phyloP scores from a whole-genome alignment of 192 early-diverging fungal species.

The Rhizophagus clarus region DNA sequence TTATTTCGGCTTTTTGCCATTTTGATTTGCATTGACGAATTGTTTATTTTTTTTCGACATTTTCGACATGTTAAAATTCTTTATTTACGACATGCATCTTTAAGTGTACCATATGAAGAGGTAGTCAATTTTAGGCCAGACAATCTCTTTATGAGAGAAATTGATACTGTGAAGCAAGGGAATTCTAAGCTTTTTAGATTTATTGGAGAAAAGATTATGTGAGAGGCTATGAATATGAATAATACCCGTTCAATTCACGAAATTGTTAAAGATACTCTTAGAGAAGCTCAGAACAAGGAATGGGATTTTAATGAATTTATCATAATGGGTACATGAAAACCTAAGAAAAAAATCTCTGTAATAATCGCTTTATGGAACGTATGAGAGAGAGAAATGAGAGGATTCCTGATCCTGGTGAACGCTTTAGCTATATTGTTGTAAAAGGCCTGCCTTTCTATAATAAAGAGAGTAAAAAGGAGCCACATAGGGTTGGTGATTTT shows the following conservation, averaged over 20 bases:
- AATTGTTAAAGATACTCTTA: slow-evolving; percentile 20
- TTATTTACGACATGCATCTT: too few relatives aligned
- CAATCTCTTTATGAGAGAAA: slow-evolving; percentile 4
- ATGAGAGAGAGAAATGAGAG: background rate
- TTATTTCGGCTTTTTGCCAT: too few relatives aligned
- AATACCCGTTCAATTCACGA: background rate
- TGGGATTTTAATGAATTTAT: slow-evolving; percentile 8
- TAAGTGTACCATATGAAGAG: background rate
- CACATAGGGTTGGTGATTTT: background rate
- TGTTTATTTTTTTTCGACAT: too few relatives aligned
- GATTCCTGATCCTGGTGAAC: slow-evolving; percentile 18
- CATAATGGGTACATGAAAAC: background rate
- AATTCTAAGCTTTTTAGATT: slow-evolving; percentile 1
- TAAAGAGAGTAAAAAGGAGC: background rate
- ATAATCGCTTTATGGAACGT: background rate
- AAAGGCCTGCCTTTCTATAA: background rate
- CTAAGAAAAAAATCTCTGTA: background rate
- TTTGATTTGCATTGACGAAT: too few relatives aligned
- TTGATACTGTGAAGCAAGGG: slow-evolving; percentile 6
- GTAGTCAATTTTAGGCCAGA: background rate
- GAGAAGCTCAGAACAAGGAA: background rate
- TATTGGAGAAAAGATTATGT: background rate
- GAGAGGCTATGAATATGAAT: background rate
- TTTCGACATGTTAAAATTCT: too few relatives aligned
- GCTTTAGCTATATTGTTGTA: slow-evolving; percentile 11